Evolutionary conservation across 2,329 filamentous ascomycete species (phyloP).

Genomic region (Paramyrothecium roridum): DNA sequence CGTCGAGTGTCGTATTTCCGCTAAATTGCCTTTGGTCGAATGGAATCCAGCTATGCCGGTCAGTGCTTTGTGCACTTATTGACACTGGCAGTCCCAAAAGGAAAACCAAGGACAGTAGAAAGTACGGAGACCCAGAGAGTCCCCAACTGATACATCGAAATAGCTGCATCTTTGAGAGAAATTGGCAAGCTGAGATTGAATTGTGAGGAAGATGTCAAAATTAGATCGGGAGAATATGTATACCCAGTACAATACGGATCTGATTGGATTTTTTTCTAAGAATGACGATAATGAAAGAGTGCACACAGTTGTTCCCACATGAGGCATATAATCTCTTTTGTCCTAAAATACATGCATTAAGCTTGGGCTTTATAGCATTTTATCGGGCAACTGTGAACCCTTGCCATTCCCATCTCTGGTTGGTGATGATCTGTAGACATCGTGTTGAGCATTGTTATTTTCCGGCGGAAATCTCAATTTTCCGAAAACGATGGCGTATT

Average conservation of each 20-base stretch:
- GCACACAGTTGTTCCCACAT: neutral
- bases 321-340: neutral
- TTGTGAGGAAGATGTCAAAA: neutral
- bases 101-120: neutral
- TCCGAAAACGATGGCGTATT: neutral
- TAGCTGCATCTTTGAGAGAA: slow-evolving; percentile 1
- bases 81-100: slow-evolving; percentile 2
- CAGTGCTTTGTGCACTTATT: neutral
- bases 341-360: neutral
- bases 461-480: neutral
- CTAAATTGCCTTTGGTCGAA: slow-evolving; percentile 2
- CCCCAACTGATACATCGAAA: neutral
- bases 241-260: neutral
- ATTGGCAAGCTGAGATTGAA: neutral
- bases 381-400: neutral
- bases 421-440: neutral
- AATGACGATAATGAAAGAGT: neutral
- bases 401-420: neutral
- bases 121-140: neutral
- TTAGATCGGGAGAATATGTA: neutral
- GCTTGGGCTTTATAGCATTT: neutral
- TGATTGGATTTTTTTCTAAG: neutral
- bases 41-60: slow-evolving; percentile 2
- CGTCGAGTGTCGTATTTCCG: slow-evolving; percentile 3
- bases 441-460: neutral